Conservation (phyloP, 768 basidiomycete genomes). For the Mycena galopus region DNA sequence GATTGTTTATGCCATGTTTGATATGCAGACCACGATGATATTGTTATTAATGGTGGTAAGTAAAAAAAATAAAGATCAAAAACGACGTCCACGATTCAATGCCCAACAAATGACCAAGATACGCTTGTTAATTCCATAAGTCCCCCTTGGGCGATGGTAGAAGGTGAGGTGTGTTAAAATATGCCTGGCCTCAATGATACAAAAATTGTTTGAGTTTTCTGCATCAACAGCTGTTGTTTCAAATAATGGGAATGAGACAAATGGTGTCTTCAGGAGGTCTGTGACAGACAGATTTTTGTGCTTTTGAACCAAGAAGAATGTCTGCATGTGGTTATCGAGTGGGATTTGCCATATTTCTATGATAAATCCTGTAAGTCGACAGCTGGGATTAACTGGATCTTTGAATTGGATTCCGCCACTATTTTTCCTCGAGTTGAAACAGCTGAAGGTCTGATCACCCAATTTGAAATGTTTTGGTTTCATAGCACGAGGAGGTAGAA, state of each 20-base stretch:
- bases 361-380: constrained; percentile 36
- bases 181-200: constrained; percentile 39
- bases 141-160: constrained; percentile 33
- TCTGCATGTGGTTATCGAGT: constrained; percentile 34
- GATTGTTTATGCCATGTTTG: no score
- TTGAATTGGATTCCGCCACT: background rate
- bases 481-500: background rate
- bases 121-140: constrained; percentile 34
- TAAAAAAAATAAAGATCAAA: background rate
- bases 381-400: no score
- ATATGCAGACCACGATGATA: no score
- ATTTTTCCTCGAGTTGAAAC: background rate
- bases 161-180: constrained; percentile 36
- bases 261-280: constrained; percentile 18
- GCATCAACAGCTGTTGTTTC: constrained; percentile 35
- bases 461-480: background rate
- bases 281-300: constrained; percentile 30
- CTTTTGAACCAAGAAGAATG: constrained; percentile 37
- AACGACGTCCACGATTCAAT: background rate
- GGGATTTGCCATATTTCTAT: constrained; percentile 34
- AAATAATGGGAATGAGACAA: constrained; percentile 9
- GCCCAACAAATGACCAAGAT: constrained; percentile 4
- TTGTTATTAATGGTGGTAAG: no score
- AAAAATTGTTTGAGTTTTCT: constrained; percentile 23
- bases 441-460: background rate